Conservation (phyloP, 257 asterid genomes). For the Verbascum thapsus region DNA sequence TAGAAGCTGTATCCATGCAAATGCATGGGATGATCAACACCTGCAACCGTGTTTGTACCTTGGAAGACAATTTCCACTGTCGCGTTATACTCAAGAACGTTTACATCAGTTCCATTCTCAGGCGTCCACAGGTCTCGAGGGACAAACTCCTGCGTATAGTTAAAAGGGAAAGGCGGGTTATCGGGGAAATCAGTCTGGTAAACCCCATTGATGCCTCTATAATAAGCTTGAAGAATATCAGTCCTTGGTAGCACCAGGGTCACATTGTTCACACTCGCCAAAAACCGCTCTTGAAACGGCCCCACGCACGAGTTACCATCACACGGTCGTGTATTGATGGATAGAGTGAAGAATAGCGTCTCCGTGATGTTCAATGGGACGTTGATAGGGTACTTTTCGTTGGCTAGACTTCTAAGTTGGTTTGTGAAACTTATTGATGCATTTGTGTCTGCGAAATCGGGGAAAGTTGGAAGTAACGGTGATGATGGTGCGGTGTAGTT, state of each 20-base stretch:
- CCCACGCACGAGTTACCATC: constrained; percentile 32
- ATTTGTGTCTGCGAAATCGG: constrained; percentile 26
- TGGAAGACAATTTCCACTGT: constrained; percentile 59
- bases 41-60: constrained; percentile 40
- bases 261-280: constrained; percentile 56
- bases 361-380: constrained; percentile 46
- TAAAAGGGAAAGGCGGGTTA: constrained; percentile 37
- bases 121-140: constrained; percentile 33
- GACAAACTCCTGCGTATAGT: constrained; percentile 35
- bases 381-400: constrained; percentile 28
- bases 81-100: constrained; percentile 39
- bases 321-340: constrained; percentile 48
- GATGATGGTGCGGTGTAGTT: constrained; percentile 38
- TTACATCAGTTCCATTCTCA: constrained; percentile 31
- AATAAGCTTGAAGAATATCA: constrained; percentile 49
- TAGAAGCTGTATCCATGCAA: constrained; percentile 65
- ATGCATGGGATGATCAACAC: constrained; percentile 66
- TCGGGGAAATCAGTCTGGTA: constrained; percentile 40
- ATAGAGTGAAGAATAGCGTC: constrained; percentile 31
- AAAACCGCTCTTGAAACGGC: constrained; percentile 31
- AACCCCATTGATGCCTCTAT: constrained; percentile 32
- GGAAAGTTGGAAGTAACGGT: constrained; percentile 38
- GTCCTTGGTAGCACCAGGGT: constrained; percentile 38
- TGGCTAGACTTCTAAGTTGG: constrained; percentile 37
- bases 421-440: constrained; percentile 34